Evolutionary conservation across 2,329 filamentous ascomycete species (phyloP).

Genomic region (Ophiostoma triangulosporum): DNA sequence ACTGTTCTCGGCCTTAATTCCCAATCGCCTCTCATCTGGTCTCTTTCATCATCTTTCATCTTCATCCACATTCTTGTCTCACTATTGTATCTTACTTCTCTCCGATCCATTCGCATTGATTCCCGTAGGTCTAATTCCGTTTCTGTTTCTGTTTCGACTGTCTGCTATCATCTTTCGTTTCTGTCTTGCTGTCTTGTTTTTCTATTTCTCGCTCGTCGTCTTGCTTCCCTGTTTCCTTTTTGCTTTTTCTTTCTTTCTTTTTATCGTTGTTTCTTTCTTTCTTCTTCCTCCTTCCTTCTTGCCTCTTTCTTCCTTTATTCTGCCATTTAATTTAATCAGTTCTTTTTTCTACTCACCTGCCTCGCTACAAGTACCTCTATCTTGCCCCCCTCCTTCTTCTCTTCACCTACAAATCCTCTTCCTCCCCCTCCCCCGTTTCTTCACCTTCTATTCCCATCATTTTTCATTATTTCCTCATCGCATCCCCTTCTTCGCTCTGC

Average conservation of each 20-base stretch:
- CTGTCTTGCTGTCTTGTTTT: slow-evolving; percentile 1
- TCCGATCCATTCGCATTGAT: too few species aligned
- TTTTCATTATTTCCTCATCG: background rate
- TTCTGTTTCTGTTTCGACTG: background rate
- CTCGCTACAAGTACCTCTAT: background rate
- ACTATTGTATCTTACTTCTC: too few species aligned
- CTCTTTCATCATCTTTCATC: too few species aligned
- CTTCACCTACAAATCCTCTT: background rate
- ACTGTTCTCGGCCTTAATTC: background rate
- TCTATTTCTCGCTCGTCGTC: background rate
- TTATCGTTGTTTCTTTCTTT: slow-evolving; percentile 12
- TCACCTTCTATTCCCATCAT: background rate
- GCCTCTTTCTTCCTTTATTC: background rate
- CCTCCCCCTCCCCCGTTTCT: background rate
- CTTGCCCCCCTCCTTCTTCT: slow-evolving; percentile 2
- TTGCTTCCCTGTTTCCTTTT: background rate
- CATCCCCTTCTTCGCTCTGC: background rate
- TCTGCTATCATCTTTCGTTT: background rate
- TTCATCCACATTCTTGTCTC: background rate
- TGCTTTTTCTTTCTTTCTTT: background rate
- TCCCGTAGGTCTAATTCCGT: slow-evolving; percentile 1
- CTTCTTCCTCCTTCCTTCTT: background rate
- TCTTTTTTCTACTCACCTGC: background rate
- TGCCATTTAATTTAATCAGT: background rate
- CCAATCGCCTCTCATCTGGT: background rate